Conservation (phyloP, 192 early-diverging fungal species). For the Linnemannia schmuckeri region DNA sequence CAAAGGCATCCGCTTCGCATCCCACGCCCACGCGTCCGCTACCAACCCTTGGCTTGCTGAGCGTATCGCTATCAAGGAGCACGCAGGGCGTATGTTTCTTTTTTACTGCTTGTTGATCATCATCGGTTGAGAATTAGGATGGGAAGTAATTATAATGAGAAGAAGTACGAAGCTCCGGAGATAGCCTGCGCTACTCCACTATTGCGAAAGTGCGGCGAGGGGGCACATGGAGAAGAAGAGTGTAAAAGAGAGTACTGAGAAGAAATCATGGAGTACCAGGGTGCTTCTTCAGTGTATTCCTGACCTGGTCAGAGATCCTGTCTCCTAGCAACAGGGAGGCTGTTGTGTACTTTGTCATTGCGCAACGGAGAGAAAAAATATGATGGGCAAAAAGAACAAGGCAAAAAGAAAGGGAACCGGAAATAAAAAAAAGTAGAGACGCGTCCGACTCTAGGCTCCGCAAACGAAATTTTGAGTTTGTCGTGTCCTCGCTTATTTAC, state of each 20-base stretch:
- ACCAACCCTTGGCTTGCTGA: conserved; percentile 39
- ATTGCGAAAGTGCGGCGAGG: background rate
- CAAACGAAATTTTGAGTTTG: background rate
- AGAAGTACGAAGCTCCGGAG: background rate
- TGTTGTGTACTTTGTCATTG: background rate
- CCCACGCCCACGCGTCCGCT: conserved; percentile 8
- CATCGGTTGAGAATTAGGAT: background rate
- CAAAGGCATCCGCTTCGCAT: conserved; percentile 29
- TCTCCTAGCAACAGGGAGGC: background rate
- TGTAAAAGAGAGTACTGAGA: background rate
- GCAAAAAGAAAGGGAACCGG: background rate
- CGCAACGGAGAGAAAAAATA: background rate
- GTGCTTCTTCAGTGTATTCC: background rate
- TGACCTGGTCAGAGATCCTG: background rate
- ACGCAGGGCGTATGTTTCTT: conserved; percentile 25
- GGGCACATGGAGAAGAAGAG: background rate
- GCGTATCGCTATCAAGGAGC: conserved; percentile 30
- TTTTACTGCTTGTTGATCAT: background rate
- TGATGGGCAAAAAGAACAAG: background rate
- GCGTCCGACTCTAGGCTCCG: background rate
- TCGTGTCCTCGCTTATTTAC: background rate
- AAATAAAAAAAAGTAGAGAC: background rate
- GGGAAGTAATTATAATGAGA: background rate
- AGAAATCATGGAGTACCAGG: background rate
- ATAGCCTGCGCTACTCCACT: background rate